These are phyloP conservation scores for Canavalia gladiata DNA, from an alignment of 306 rosid species.

Conservation along the genomic window DNA sequence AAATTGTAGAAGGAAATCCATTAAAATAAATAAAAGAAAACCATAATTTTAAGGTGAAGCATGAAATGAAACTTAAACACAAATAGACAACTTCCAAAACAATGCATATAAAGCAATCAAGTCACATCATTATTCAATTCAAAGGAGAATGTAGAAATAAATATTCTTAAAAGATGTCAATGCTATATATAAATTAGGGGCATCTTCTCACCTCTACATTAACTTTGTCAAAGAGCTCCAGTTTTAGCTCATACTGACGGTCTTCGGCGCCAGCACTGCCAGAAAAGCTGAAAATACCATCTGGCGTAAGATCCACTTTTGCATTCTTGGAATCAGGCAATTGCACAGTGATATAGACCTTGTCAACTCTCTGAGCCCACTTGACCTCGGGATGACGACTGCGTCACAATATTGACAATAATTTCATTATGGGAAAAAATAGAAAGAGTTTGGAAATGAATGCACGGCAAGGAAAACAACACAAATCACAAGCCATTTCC, in stretches of 20 bases:
- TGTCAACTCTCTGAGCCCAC: slow-evolving; percentile 98
- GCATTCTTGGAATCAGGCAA: slow-evolving; percentile 88
- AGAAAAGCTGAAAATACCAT: slow-evolving; percentile 76
- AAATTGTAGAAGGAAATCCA: background rate
- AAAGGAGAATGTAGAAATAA: background rate
- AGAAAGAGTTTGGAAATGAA: background rate
- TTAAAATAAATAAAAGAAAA: background rate
- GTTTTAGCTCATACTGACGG: slow-evolving; percentile 71
- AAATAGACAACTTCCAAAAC: background rate
- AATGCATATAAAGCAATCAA: background rate
- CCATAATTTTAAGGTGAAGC: background rate
- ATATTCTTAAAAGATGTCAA: background rate
- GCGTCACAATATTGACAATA: slow-evolving; percentile 26
- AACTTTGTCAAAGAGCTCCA: slow-evolving; percentile 94
- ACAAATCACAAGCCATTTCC: background rate
- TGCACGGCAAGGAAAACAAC: background rate
- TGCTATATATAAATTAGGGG: background rate
- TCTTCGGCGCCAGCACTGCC: slow-evolving; percentile 81
- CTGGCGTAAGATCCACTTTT: slow-evolving; percentile 88
- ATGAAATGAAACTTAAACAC: slow-evolving; percentile 9
- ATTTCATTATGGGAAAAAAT: background rate
- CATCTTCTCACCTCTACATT: slow-evolving; percentile 74
- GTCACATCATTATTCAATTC: background rate
- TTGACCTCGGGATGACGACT: slow-evolving; percentile 99
- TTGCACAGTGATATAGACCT: slow-evolving; percentile 83